A percentile compares a stretch with the other conserved stretches of the same genome.
These are phyloP conservation scores for Takashimella tepidaria DNA, from an alignment of 1,284 basidiomycete genomes.

Conservation along the genomic window DNA sequence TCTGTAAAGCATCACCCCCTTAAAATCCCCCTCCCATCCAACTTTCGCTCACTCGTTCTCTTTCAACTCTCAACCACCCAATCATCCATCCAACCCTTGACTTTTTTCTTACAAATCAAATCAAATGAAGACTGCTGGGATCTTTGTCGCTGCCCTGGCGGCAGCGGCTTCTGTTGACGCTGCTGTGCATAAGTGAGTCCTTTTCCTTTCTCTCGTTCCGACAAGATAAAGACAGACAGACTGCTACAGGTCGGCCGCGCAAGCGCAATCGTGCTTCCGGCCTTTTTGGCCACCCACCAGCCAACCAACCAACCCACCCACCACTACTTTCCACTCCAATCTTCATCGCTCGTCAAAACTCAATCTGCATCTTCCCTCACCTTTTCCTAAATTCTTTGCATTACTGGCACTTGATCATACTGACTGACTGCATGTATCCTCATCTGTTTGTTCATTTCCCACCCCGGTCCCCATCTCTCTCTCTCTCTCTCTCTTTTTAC, in stretches of 20 bases:
- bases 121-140: slow-evolving; percentile 60
- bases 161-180: slow-evolving; percentile 52
- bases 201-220: neutral
- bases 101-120: slow-evolving; percentile 5
- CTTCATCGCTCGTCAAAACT: neutral
- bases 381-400: neutral
- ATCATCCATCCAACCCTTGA: slow-evolving; percentile 8
- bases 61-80: slow-evolving; percentile 2
- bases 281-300: slow-evolving; percentile 16
- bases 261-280: slow-evolving; percentile 19
- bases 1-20: neutral
- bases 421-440: too few relatives aligned
- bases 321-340: neutral
- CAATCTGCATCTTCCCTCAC: neutral
- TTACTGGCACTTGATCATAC: slow-evolving; percentile 22
- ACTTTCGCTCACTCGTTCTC: slow-evolving; percentile 8
- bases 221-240: slow-evolving; percentile 15
- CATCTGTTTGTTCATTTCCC: too few relatives aligned
- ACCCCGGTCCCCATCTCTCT: too few relatives aligned
- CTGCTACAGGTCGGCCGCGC: slow-evolving; percentile 18
- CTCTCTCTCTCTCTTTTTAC: neutral
- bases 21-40: neutral
- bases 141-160: slow-evolving; percentile 66
- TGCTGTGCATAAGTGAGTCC: slow-evolving; percentile 40
- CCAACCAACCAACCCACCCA: neutral